Evolutionary conservation across 768 basidiomycete genomes (phyloP).

Genomic region (Clavulina sp.): DNA sequence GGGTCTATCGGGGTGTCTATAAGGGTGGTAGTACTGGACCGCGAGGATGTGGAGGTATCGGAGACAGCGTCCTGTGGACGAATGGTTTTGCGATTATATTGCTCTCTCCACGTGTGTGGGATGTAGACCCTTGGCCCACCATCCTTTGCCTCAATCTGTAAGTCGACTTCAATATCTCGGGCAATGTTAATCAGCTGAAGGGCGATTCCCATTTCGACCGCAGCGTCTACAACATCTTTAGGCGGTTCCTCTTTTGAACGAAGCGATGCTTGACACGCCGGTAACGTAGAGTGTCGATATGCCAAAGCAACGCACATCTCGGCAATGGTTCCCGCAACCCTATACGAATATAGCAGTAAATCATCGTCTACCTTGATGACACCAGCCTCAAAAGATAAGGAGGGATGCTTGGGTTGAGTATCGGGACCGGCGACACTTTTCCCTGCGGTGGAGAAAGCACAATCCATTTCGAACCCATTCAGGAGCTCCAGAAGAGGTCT

Average conservation of each 20-base stretch:
- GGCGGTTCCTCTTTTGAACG: background rate
- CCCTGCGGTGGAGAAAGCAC: constrained; percentile 7
- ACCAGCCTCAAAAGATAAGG: background rate
- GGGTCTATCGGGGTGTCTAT: background rate
- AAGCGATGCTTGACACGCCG: background rate
- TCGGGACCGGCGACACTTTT: background rate
- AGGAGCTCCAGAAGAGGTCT: constrained; percentile 13
- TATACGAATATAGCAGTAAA: constrained; percentile 20
- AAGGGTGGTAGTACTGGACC: background rate
- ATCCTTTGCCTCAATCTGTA: too few species aligned
- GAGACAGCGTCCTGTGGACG: too few species aligned
- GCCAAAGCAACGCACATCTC: constrained; percentile 14
- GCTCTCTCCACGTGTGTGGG: background rate
- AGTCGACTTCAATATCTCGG: background rate
- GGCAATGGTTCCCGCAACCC: constrained; percentile 23
- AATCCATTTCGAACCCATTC: constrained; percentile 11
- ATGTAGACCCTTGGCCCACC: background rate
- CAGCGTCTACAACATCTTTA: background rate
- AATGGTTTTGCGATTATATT: background rate
- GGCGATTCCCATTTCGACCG: background rate
- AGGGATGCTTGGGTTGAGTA: background rate
- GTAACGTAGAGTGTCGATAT: background rate
- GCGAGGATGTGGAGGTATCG: background rate
- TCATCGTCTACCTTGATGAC: constrained; percentile 17
- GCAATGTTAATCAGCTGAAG: background rate